A percentile compares a stretch with the other conserved stretches of the same genome.
Evolutionary conservation across 176 grass and related monocot genomes (phyloP).

Genomic region (maize (Zea mays)): DNA sequence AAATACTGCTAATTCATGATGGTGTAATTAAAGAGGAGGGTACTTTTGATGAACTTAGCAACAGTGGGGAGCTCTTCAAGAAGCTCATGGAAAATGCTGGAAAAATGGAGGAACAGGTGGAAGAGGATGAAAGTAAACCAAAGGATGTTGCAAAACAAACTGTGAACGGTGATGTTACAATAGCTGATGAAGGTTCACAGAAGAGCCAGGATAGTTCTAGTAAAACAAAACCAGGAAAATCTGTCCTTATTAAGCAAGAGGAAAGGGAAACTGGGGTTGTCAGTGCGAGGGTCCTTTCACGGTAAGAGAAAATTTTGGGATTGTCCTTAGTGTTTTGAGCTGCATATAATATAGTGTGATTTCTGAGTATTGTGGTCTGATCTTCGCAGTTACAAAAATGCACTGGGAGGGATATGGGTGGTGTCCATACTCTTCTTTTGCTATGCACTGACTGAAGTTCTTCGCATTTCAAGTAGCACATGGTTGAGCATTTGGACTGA

Average conservation of each 20-base stretch:
- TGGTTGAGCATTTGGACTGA: constrained; percentile 98
- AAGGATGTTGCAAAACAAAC: constrained; percentile 46
- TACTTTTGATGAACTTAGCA: constrained; percentile 95
- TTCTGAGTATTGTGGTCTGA: constrained; percentile 31
- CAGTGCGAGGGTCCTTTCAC: constrained; percentile 81
- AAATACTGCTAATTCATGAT: constrained; percentile 89
- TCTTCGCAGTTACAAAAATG: constrained; percentile 84
- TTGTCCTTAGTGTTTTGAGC: background rate
- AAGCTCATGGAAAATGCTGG: constrained; percentile 99
- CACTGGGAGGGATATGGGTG: constrained; percentile 93
- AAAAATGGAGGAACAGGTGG: constrained; percentile 96
- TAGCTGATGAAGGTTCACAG: constrained; percentile 38
- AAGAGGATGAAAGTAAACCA: constrained; percentile 68
- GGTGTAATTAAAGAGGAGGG: constrained; percentile 93
- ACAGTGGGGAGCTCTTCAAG: constrained; percentile 75
- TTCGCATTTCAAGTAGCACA: constrained; percentile 93
- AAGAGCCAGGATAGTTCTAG: constrained; percentile 53
- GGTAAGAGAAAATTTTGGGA: constrained; percentile 49
- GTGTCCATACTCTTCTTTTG: constrained; percentile 72
- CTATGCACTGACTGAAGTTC: constrained; percentile 78
- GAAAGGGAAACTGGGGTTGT: constrained; percentile 98
- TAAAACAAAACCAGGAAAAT: constrained; percentile 80
- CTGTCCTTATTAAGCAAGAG: constrained; percentile 95
- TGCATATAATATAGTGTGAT: constrained; percentile 1
- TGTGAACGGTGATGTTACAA: constrained; percentile 51